Conservation (phyloP, 768 basidiomycete genomes). For the Kwoniella sp. region DNA sequence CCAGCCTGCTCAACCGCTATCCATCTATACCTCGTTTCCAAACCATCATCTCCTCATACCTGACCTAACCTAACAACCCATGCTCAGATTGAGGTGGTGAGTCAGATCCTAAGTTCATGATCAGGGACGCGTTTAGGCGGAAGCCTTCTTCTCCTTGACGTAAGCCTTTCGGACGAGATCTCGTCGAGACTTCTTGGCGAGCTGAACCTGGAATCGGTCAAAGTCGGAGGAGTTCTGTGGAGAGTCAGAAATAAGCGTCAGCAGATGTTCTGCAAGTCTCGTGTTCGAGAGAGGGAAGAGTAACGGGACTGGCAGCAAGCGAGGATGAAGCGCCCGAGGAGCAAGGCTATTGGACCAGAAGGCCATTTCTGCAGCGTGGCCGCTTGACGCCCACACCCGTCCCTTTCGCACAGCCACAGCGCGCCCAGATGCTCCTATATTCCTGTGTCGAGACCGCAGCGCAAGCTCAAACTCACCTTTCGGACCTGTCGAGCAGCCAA, state of each 20-base stretch:
- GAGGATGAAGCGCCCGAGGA: no score
- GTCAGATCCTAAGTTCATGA: neutral
- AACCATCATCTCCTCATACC: neutral
- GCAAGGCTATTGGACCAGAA: no score
- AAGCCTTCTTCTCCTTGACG: conserved; percentile 58
- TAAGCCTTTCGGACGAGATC: conserved; percentile 61
- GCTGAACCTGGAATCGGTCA: conserved; percentile 81
- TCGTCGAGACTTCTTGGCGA: conserved; percentile 84
- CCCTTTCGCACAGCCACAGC: no score
- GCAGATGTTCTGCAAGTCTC: neutral
- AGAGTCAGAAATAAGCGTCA: conserved; percentile 1
- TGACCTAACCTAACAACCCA: no score
- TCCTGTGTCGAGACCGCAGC: conserved; percentile 4
- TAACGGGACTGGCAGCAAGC: no score
- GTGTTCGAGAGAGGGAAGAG: no score
- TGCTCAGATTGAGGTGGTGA: no score
- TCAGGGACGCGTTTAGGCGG: conserved; percentile 42
- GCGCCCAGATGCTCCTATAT: no score
- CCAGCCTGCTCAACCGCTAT: neutral
- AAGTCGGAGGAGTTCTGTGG: conserved; percentile 74
- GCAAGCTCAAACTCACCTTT: conserved; percentile 56
- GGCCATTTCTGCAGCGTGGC: no score
- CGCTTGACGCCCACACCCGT: no score
- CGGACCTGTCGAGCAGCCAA: conserved; percentile 73
- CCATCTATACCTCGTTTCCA: no score